Evolutionary conservation across 768 basidiomycete species (phyloP), one percentile per base, ranked within the genome.

Genomic region (Neoboletus magnificus): DNA sequence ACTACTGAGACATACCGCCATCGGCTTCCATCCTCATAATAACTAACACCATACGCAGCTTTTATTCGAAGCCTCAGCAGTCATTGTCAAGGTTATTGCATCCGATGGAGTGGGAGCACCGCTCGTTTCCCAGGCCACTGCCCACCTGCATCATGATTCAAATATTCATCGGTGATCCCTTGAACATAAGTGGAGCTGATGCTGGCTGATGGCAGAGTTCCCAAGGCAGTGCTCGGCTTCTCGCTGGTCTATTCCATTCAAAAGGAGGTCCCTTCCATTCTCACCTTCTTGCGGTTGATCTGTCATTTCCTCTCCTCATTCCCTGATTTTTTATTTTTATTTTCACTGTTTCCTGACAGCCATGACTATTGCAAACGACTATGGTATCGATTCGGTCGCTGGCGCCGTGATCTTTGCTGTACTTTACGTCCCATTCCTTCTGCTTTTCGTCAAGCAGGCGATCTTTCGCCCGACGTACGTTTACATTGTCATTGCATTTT

Each of bases 351-450:
- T 35, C 29, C 50, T 50, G 40, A 47, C 41, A 40, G 39, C 42
- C 49, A 67, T 67, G 66, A 32, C 54, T 40, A 54, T 52, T 37
- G 64, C 70, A 36, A 44, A 60, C 39, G 48, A 40, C 30, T 55
- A 16, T 52, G 71, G 67, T 48, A 73, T 71, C 30, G 52, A 71
- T 49, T 70, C 66, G 55, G 59, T 70, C 58, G 67, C 66, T 52
- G 66, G 62, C 58, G 67, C 71, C 37, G 65, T 70, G 52, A 57
- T 71, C 49, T 71, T 72, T 63, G 65, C 71, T 18, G 16, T 66
- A n/a, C 52, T 66, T 18, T 71, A 73, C 50, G 44, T 51, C 20
- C 70, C 70, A 8, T 46, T 73, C 52, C 29, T 71, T 13, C 35
- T 61, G 10, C 49, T 64, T 37, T 69, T 63, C 58, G 39, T 69